These are phyloP conservation scores for Trichoderma atrobrunneum DNA, from an alignment of 2,329 filamentous ascomycete genomes.

Conservation along the genomic window DNA sequence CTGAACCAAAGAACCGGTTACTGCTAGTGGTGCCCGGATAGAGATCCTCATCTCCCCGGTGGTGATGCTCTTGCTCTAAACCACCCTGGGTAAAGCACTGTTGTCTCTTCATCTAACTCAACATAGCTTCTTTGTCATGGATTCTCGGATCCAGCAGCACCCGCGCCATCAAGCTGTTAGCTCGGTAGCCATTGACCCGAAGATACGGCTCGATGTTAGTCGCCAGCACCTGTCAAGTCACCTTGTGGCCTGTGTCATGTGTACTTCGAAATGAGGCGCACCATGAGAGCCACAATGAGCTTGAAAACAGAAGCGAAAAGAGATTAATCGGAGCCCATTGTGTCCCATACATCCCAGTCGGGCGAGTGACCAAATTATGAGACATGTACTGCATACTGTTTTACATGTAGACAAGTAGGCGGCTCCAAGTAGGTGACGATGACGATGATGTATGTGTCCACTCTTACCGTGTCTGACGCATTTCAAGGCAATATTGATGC, in stretches of 20 bases:
- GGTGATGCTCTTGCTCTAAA: background rate
- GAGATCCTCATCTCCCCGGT: conserved; percentile 7
- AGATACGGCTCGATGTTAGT: background rate
- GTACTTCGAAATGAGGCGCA: background rate
- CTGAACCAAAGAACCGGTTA: conserved; percentile 5
- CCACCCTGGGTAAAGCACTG: background rate
- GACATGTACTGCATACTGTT: background rate
- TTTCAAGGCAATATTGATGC: background rate
- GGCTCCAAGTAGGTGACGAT: background rate
- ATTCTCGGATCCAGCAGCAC: background rate
- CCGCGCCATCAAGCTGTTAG: background rate
- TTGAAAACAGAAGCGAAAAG: background rate
- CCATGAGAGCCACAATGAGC: background rate
- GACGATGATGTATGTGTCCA: background rate
- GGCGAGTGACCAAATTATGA: background rate
- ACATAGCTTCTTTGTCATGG: background rate
- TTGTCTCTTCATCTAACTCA: background rate
- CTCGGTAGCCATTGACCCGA: background rate
- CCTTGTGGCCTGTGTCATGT: background rate
- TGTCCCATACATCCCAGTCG: background rate
- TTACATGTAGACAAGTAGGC: background rate
- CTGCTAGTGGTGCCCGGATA: background rate
- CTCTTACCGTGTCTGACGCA: background rate
- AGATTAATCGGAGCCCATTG: background rate
- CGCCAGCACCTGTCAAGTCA: background rate